phyloP scores from a whole-genome alignment of 768 basidiomycete genomes.

The Suillus ampliporus region DNA sequence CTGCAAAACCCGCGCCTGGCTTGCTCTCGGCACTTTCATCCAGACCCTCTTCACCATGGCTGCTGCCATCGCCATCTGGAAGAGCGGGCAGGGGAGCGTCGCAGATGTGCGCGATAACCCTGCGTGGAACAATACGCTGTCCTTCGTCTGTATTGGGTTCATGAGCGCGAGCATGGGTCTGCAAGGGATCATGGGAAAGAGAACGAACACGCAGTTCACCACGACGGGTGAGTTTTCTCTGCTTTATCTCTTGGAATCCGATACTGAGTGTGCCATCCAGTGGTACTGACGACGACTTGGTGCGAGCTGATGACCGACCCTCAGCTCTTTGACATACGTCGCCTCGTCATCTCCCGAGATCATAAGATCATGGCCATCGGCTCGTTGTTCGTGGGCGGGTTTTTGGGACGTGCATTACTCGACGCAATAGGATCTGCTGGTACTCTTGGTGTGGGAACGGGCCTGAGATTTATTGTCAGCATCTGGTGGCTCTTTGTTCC shows the following conservation, averaged over 20 bases:
- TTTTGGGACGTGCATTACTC: constrained; percentile 63
- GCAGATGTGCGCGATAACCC: constrained; percentile 60
- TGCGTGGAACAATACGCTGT: constrained; percentile 66
- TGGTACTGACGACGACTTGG: constrained; percentile 86
- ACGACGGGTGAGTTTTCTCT: constrained; percentile 61
- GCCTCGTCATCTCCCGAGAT: constrained; percentile 63
- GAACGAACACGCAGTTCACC: constrained; percentile 75
- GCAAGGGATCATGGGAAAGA: constrained; percentile 82
- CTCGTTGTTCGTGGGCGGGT: constrained; percentile 73
- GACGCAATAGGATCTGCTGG: constrained; percentile 60
- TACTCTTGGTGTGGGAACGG: constrained; percentile 65
- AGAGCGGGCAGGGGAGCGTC: constrained; percentile 60
- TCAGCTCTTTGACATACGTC: constrained; percentile 60
- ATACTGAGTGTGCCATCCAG: constrained; percentile 36
- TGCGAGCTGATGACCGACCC: constrained; percentile 84
- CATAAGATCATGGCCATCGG: constrained; percentile 66
- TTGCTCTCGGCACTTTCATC: constrained; percentile 67
- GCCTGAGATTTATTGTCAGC: constrained; percentile 64
- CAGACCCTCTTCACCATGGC: constrained; percentile 79
- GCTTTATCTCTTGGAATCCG: background rate
- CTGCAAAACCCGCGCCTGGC: constrained; percentile 70
- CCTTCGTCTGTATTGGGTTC: constrained; percentile 75
- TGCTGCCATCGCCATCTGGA: constrained; percentile 70
- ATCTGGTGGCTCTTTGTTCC: constrained; percentile 69
- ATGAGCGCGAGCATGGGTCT: constrained; percentile 80